Evolutionary conservation across 352 stramenopile genomes (phyloP), one percentile per base, ranked within the genome.

Genomic region (Sclerospora graminicola): DNA sequence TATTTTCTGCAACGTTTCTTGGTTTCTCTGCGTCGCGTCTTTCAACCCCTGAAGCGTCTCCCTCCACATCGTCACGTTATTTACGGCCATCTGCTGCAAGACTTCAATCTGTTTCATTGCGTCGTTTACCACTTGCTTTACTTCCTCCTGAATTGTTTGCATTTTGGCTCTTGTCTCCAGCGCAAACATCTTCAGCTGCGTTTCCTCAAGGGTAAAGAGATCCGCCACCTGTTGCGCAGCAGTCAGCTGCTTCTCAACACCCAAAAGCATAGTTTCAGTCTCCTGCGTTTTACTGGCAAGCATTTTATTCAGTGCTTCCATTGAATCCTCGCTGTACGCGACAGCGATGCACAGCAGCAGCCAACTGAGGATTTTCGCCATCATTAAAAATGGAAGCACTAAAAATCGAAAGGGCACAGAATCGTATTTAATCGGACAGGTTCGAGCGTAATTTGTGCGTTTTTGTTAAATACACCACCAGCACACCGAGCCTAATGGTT

Each of bases 161-260:
- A 70, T 34, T 15, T 56, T 45, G 8, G 37, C 26, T 1, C 42
- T 20, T 33, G 52, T 67, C 28, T 66, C 57, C 20, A 51, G 4
- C 26, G 41, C 11, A 13, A 58, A 43, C 38, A 56, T 30, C 42
- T 49, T 4, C 30, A 54, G 30, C 42, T 70, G 52, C 3, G 39
- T 34, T 20, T 54, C 36, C 27, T 67, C 57, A 13, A 48, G n/a
- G 3, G 26, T 28, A n/a, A 64, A 66, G 14, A 70, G 32, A 0
- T 51, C 48, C 3, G 41, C 20, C 38, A 61, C 41, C 8, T 57
- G 26, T 18, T 32, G 36, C 16, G 49, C 54, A 4, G 29, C 39
- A 2, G 21, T 43, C 30, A 70, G 44, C 39, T 65, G 57, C 34
- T 47, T n/a, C 11, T 54, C 38, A 18, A 67, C 48, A 8, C 5